Evolutionary conservation across 345 rosid genomes (phyloP).

Genomic region (Eucalyptus polyanthemos): DNA sequence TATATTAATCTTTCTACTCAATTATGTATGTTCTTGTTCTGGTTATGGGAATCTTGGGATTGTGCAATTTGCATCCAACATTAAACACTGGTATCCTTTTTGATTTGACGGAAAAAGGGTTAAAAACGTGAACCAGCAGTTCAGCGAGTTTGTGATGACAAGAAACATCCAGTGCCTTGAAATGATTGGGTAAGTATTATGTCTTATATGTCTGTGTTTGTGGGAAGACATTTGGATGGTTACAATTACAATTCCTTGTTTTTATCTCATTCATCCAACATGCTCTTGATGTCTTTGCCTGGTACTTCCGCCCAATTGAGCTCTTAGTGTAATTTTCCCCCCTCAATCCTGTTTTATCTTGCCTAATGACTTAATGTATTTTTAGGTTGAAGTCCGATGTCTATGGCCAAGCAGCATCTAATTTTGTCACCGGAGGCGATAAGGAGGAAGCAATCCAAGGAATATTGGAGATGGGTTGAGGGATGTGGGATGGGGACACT

Average conservation of each 20-base stretch:
- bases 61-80: no score
- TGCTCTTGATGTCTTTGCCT: neutral
- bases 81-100: no score
- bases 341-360: neutral
- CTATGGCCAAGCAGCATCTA: conserved; percentile 76
- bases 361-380: neutral
- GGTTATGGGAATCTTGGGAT: no score
- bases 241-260: neutral
- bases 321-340: neutral
- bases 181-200: neutral
- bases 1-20: no score
- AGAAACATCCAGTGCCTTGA: no score
- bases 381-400: conserved; percentile 41
- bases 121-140: no score
- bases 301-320: neutral
- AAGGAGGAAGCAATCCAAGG: conserved; percentile 66
- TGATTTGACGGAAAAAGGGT: no score
- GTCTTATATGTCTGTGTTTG: neutral
- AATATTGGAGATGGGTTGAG: conserved; percentile 93
- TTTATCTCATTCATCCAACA: neutral
- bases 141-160: no score
- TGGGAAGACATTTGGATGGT: neutral
- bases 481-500: conserved; percentile 76
- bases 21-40: no score
- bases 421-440: conserved; percentile 65